Conservation (phyloP, 805 yeast species). For the Wickerhamiella azyma region DNA sequence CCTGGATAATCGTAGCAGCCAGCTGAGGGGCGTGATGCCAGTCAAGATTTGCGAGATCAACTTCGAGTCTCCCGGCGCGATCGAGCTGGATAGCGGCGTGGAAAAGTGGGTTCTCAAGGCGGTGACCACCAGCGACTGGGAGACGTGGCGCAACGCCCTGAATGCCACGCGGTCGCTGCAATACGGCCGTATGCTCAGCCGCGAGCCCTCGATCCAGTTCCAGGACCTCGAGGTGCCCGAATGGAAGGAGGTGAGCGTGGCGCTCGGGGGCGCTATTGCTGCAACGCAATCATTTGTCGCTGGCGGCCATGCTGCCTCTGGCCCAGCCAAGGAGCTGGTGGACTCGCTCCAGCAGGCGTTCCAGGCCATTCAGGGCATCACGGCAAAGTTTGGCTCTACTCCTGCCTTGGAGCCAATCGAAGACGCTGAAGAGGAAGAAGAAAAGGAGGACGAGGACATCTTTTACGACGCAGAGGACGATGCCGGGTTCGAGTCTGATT, state of each 20-base stretch:
- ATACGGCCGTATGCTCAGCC: constrained; percentile 7
- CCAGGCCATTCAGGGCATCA: not conserved
- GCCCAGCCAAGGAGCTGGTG: not conserved
- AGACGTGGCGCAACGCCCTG: constrained; percentile 71
- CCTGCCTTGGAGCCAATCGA: constrained; percentile 8
- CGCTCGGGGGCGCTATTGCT: not conserved
- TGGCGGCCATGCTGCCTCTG: not conserved
- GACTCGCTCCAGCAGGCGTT: constrained; percentile 7
- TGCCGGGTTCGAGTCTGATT: constrained; percentile 8
- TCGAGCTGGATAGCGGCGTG: constrained; percentile 85
- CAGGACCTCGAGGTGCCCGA: not conserved
- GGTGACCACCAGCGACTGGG: constrained; percentile 47
- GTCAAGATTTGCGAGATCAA: constrained; percentile 68
- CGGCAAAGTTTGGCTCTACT: not conserved
- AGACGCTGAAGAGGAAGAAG: not conserved
- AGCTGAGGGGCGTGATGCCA: constrained; percentile 84
- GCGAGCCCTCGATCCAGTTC: constrained; percentile 2
- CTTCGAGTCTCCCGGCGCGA: constrained; percentile 48
- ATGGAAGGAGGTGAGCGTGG: constrained; percentile 2
- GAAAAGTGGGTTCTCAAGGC: constrained; percentile 87
- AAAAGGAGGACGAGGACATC: constrained; percentile 11
- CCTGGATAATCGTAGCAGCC: constrained; percentile 51
- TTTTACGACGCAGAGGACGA: constrained; percentile 16
- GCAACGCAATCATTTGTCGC: not conserved
- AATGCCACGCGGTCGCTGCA: constrained; percentile 28